phyloP scores from a whole-genome alignment of 768 basidiomycete species.

The Lactarius hatsudake region DNA sequence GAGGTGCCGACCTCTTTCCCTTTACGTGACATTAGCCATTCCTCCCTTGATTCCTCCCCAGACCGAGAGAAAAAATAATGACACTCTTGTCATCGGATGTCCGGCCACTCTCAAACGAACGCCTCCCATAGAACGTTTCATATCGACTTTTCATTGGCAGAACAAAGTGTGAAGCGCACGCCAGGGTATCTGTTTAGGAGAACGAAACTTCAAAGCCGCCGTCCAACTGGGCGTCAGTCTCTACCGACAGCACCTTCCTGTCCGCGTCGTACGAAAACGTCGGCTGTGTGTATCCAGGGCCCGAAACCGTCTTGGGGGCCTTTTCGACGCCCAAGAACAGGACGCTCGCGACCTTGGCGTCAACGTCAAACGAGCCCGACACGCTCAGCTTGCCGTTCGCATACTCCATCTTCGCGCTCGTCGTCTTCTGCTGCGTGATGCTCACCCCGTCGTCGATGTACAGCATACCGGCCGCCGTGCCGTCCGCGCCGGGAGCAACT shows the following conservation, averaged over 20 bases:
- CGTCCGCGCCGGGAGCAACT: conserved; percentile 54
- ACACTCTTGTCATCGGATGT: not conserved
- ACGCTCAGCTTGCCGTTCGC: conserved; percentile 32
- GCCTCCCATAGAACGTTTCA: not conserved
- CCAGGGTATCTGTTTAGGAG: not conserved
- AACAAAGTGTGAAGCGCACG: not conserved
- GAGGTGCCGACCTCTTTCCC: not conserved
- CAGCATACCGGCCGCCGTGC: conserved; percentile 49
- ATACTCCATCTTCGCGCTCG: conserved; percentile 34
- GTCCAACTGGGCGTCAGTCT: conserved; percentile 39
- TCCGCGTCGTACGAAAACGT: conserved; percentile 38
- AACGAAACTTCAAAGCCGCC: conserved; percentile 32
- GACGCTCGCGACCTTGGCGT: conserved; percentile 38
- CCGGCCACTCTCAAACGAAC: not conserved
- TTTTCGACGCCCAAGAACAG: conserved; percentile 34
- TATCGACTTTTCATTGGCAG: not conserved
- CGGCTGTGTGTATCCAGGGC: conserved; percentile 26
- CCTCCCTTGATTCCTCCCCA: no score
- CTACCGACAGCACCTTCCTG: conserved; percentile 46
- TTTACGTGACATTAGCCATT: not conserved
- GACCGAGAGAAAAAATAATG: not conserved
- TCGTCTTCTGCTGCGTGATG: conserved; percentile 33
- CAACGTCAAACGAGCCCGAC: conserved; percentile 32
- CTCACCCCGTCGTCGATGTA: conserved; percentile 69
- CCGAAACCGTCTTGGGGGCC: conserved; percentile 28